Evolutionary conservation across 306 rosid species (phyloP).

Genomic region (Gastrolobium villosum): DNA sequence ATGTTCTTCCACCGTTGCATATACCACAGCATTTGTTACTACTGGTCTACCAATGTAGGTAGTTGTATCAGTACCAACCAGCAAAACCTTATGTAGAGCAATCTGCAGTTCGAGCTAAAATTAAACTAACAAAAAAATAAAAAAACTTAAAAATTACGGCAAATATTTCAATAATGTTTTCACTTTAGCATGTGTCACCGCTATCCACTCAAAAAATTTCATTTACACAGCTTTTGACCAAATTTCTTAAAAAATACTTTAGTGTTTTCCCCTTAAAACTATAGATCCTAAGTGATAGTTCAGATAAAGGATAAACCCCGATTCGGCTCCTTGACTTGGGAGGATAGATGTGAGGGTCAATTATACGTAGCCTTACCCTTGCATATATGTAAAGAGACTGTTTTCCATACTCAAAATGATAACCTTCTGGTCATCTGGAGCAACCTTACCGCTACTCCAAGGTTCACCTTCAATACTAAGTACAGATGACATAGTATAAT

Average conservation of each 20-base stretch:
- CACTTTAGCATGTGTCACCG: constrained; percentile 23
- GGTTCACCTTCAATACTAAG: too few species aligned
- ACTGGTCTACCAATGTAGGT: constrained; percentile 92
- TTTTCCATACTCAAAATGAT: too few species aligned
- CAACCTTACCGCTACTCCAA: too few species aligned
- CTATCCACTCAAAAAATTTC: neutral
- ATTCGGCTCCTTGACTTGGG: too few species aligned
- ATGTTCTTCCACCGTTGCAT: constrained; percentile 98
- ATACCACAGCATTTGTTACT: constrained; percentile 94
- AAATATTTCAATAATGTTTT: neutral
- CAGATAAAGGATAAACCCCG: neutral
- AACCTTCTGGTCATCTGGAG: too few species aligned
- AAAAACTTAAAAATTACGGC: neutral
- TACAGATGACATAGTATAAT: neutral
- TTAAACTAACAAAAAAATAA: constrained; percentile 27
- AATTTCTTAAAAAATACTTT: neutral
- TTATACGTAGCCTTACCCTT: too few species aligned
- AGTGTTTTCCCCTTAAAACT: neutral
- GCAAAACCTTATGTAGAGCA: constrained; percentile 86
- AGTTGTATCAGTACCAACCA: constrained; percentile 83
- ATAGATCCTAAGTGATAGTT: constrained; percentile 33
- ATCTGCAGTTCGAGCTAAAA: constrained; percentile 62
- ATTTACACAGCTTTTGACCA: constrained; percentile 2
- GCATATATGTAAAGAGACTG: too few species aligned
- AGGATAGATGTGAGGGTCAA: too few species aligned